phyloP scores from a whole-genome alignment of 768 basidiomycete genomes.

The Leccinellum rugosiceps region DNA sequence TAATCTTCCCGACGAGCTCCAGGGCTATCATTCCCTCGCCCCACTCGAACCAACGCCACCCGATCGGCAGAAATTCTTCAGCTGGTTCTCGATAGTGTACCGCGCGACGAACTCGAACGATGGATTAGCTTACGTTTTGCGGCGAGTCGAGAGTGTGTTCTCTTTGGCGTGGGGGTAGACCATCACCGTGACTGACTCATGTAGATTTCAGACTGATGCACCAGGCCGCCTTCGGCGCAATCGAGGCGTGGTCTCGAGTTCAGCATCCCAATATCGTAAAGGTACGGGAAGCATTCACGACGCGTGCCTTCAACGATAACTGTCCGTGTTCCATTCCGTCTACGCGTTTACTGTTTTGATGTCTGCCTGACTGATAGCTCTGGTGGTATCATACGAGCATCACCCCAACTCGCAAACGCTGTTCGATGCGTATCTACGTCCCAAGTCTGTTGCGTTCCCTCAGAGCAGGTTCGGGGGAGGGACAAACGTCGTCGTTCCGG shows the following conservation, averaged over 20 bases:
- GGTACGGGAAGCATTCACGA: constrained; percentile 92
- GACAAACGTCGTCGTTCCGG: constrained; percentile 46
- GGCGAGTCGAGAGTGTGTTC: constrained; percentile 79
- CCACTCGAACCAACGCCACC: constrained; percentile 61
- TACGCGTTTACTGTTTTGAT: constrained; percentile 9
- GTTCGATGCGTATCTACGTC: constrained; percentile 71
- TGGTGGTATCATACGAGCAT: constrained; percentile 90
- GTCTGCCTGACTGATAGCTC: constrained; percentile 46
- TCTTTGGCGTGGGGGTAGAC: neutral
- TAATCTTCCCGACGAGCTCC: constrained; percentile 79
- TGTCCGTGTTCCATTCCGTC: constrained; percentile 49
- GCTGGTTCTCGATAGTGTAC: constrained; percentile 82
- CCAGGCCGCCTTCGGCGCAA: constrained; percentile 74
- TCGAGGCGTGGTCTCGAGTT: constrained; percentile 84
- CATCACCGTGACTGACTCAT: constrained; percentile 3
- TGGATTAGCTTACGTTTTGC: constrained; percentile 71
- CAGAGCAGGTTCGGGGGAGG: constrained; percentile 36
- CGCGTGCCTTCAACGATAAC: constrained; percentile 85
- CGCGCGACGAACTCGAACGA: constrained; percentile 75
- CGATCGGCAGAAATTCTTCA: constrained; percentile 72
- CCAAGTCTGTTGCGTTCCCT: constrained; percentile 40
- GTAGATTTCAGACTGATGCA: constrained; percentile 81
- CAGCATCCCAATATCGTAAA: constrained; percentile 83
- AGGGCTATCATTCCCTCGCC: constrained; percentile 85
- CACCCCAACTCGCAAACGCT: constrained; percentile 83